Evolutionary conservation across 441 rosid genomes (phyloP), one percentile per base, ranked within the genome.

Genomic region (Geranium incanum): DNA sequence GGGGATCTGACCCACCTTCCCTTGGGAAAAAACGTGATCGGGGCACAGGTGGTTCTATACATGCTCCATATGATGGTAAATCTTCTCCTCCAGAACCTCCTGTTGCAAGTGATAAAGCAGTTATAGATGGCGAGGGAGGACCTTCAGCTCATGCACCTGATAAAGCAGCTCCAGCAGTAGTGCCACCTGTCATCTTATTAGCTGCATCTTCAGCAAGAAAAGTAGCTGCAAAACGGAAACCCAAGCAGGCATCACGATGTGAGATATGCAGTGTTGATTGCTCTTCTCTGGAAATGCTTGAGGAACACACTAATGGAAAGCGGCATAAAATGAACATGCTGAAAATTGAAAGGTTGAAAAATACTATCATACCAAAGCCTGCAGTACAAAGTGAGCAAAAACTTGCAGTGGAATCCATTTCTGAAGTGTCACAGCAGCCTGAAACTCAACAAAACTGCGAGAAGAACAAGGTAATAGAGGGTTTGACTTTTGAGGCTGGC

Each of bases 271-370:
- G 68, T 64, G 81, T 84, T 75, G 76, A 75, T 59, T 81, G 83
- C 77, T 72, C 71, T 48, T 74, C 81, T 70, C 71, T 81, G 75
- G 75, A 80, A 77, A 76, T 78, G 43, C 79, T 84, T 48, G 82
- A 79, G 80, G 79, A 79, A 74, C 87, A 78, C 71, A 79, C 73
- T 72, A 80, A 70, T 52, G 85, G 87, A 60, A 84, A 80, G 72
- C 66, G 76, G 16, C 85, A 81, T 75, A 81, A 75, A 64, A 84
- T 73, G 75, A 84, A 81, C 68, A 62, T 78, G 74, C 73, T 60
- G 52, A 77, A 60, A 74, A 65, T 71, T 43, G 82, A 74, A 73
- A 76, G 72, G 67, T 28, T 75, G 69, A 76, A 81, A 71, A 78
- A 36, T 8, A 68, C 12, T 48, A 68, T 52, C 28, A 76, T 59